Base-by-base conservation (phyloP, 164 flowering plant genomes). In the Aristolochia californica region DNA sequence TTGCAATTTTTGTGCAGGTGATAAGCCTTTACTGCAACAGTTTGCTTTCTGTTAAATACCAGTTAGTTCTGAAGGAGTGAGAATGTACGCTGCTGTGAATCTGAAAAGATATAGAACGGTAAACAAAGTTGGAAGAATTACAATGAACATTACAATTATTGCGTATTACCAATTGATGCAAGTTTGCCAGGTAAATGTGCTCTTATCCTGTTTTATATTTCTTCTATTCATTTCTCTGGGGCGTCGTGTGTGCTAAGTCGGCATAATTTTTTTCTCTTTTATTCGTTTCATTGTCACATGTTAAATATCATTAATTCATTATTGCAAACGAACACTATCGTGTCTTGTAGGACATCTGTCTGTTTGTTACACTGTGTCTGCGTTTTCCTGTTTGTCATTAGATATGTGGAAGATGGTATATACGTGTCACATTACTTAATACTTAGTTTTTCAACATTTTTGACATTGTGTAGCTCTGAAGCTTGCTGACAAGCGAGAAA, bases 131-230 rank as follows among this genome's bases (percentile, higher is more conserved):
- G 82, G 75, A 43, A 67, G 70, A 45, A 73, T 75, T 34, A 34
- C 10, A 50, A 86, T 85, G 93, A 79, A 68, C 49, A 69, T 82
- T 60, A 77, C 77, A 63, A 58, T 77, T 43, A 63, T 80, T 71
- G 82, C 81, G 15, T 74, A 73, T 60, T 76, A 75, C 66, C 87
- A 82, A 70, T 57, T 74, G 64, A 79, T 83, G 77, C 81, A 78
- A 82, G 73, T 83, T 77, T 79, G 94, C 66, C 93, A 85, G 87
- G 93, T 85, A 63, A 61, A 26, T 59, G 5, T 62, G 18, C 22
- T 27, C 26, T 9, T 52, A 26, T 52, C 16, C 15, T 5, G 30
- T 11, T 24, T 11, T 52, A 18, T 52, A 16, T 52, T 24, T 24
- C 8, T 24, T 52, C 50, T 14, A 17, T 47, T 47, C n/a, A 47